Evolutionary conservation across 129 eudicot genomes (phyloP), one percentile per base, ranked within the genome.

Genomic region (Heracleum sosnowskyi): DNA sequence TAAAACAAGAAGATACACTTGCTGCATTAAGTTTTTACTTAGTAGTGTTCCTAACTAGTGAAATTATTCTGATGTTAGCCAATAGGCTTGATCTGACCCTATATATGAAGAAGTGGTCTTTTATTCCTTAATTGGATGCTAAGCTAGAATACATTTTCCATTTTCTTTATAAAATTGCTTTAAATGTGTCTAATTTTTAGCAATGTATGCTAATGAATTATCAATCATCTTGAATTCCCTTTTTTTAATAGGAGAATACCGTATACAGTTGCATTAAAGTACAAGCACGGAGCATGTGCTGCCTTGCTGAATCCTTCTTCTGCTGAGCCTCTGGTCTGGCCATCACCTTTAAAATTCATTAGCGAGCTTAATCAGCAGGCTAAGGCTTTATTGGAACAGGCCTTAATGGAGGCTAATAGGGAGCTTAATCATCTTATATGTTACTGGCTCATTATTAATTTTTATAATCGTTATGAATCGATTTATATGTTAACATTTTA

Each of bases 251-350:
- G 99, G 96, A 92, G 99, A 80, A 92, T 96, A 79, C 99, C 99
- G 13, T 92, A 96, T 63, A 69, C 42, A 8, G 88, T 96, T 53
- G 99, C 99, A 37, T 68, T 88, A 75, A 90, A 88, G 81, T 88
- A 89, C 75, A 87, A 86, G 73, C 82, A 92, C 12, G 92, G 96
- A 29, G 97, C 89, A 20, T 92, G 99, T 89, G 97, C 99, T 63
- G 97, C 99, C 36, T 62, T 96, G 81, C 79, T 96, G 75, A 86
- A 96, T 82, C 99, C 99, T 46, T 86, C 97, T 68, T 83, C 99
- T 1, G 97, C 97, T 1, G 99, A 90, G 87, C 99, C 99, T 83
- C 83, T 96, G 66, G 96, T 92, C 24, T 96, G 99, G 99, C 99
- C 99, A 60, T 96, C 99, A 69, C 97, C 97, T 22, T 76, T 96